Conservation (phyloP, 148 eudicot species). For the Rhododendron mucronatum region DNA sequence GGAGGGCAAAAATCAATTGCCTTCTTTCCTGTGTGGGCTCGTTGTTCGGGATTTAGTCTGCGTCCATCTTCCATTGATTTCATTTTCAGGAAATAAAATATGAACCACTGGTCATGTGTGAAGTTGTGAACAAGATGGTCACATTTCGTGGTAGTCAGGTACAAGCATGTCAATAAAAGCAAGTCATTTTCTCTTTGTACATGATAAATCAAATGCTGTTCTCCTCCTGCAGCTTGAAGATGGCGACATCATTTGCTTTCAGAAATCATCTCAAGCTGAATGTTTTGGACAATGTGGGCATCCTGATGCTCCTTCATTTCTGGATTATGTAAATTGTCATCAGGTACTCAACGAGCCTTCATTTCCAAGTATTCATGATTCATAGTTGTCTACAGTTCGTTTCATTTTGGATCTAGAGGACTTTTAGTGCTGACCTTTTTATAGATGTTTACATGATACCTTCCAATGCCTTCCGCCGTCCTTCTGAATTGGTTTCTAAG, state of each 20-base stretch:
- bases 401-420: too few relatives aligned
- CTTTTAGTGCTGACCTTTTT: too few relatives aligned
- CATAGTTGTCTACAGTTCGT: too few relatives aligned
- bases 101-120: constrained; percentile 85
- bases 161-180: neutral
- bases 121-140: constrained; percentile 54
- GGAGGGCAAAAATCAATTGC: neutral
- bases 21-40: neutral
- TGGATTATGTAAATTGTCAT: constrained; percentile 87
- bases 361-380: too few relatives aligned
- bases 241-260: constrained; percentile 94
- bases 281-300: constrained; percentile 42
- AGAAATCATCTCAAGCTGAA: constrained; percentile 45
- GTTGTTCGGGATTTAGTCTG: neutral
- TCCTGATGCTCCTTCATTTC: constrained; percentile 72
- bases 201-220: neutral
- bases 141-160: constrained; percentile 77
- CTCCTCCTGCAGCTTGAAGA: constrained; percentile 59
- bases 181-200: neutral
- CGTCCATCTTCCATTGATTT: neutral
- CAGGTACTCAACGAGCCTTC: constrained; percentile 36
- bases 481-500: too few relatives aligned
- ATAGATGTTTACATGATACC: too few relatives aligned
- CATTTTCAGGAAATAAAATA: constrained; percentile 73
- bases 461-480: too few relatives aligned